Base-by-base conservation (phyloP, 352 stramenopile genomes). In the Phytophthora boehmeriae region DNA sequence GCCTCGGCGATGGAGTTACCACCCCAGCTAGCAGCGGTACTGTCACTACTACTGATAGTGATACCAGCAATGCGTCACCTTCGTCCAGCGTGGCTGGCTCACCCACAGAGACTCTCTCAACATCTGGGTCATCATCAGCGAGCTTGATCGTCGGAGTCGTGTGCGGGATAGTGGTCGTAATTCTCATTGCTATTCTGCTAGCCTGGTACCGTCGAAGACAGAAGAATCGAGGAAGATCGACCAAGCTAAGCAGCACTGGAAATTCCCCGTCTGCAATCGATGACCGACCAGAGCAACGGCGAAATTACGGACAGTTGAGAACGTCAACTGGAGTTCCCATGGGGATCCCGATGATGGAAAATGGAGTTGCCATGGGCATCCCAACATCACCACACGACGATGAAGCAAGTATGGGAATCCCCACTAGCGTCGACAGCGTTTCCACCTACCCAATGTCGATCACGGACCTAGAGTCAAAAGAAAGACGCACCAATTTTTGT, bases 91-190 rank as follows among this genome's bases (percentile, higher is more conserved):
- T 46, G 3, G 35, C 35, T 54, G 58, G 57, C 14, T 66, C 57
- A 27, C 48, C 54, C 1, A 17, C 35, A 11, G 43, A 41, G 16
- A 27, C 23, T 17, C 20, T 38, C 10, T 54, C 50, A 5, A 30
- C 36, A 8, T 23, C 50, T 16, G 36, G 17, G 44, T 63, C 57
- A 14, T 59, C 51, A 8, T 63, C 58, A 17, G 42, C 46, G 27
- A 63, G 63, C 23, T 46, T 63, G 39, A 67, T 68, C 20, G 16
- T 68, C 14, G 57, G 63, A n/a, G 47, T 71, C 32, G 32, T 59
- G 27, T 71, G 63, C 25, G 58, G 57, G 5, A 19, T 63, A 8
- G 25, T 68, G 25, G 58, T 53, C 35, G 45, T 67, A 3, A 30
- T 67, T 27, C 25, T 55, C 27, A 39, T 41, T 25, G 45, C 23